Evolutionary conservation across 2,329 filamentous ascomycete species (phyloP), one percentile per base, ranked within the genome.

Genomic region (Scytalidium sp.): DNA sequence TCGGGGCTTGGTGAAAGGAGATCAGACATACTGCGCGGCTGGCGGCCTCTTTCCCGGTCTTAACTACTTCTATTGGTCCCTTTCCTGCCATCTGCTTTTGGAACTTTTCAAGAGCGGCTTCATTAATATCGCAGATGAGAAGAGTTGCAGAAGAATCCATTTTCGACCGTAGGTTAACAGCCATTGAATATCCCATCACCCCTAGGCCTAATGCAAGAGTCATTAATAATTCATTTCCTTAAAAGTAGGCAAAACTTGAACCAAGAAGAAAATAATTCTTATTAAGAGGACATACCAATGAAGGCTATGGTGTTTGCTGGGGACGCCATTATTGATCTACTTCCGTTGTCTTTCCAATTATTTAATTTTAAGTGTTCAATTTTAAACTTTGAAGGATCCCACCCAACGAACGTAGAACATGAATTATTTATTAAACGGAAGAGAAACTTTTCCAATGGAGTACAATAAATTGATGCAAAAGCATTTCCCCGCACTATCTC

Each of bases 81-180:
- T 50, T 49, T 65, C 62, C 64, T 85, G 81, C 39, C 75, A 68
- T 51, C 47, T 75, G 67, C 8, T 76, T 69, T 47, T 68, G 61
- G 58, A 88, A 85, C 50, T 73, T 71, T 53, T 75, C 66, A 2
- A 76, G 75, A 3, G 78, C 73, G 27, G 74, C 70, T 19, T 73
- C 69, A 58, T 87, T 86, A 49, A 85, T 73, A 62, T 88, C 84
- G 59, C 83, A 80, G 17, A 88, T 69, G 47, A 82, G 72, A 41
- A 88, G 65, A 0, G 71, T 80, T 61, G 87, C 84, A 10, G 74
- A 71, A 22, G 70, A 67, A 2, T 81, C 77, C 39, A 87, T 75
- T 64, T 86, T 87, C 20, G 75, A 73, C 52, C 81, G 75, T 2
- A 88, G 73, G 60, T 88, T 88, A 64, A 75, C 78, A 41, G 84